Conservation (phyloP, 331 rosid genomes). For the Pyrus hybrid region DNA sequence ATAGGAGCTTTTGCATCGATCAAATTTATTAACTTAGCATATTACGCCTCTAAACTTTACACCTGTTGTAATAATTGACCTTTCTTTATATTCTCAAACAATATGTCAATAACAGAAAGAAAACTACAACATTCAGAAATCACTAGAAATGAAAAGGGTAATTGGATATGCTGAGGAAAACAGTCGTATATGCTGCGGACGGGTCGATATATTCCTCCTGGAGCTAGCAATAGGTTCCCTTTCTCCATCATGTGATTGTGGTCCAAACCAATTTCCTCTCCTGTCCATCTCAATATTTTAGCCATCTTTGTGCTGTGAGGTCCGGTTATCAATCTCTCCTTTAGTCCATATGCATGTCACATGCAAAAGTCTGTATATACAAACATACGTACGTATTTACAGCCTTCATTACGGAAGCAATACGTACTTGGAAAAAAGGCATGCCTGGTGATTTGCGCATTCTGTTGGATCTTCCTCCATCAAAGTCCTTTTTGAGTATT, state of each 20-base stretch:
- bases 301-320: neutral
- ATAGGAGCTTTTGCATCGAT: too few relatives aligned
- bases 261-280: conserved; percentile 6
- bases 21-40: too few relatives aligned
- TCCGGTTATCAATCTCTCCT: neutral
- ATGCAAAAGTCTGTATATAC: neutral
- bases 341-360: neutral
- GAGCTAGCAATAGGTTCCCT: neutral
- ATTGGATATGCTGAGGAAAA: conserved; percentile 9
- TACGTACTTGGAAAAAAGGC: neutral
- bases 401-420: neutral
- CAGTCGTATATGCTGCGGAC: conserved; percentile 22
- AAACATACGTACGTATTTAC: neutral
- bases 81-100: neutral
- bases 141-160: neutral
- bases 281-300: neutral
- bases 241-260: conserved; percentile 15
- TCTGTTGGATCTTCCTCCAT: too few relatives aligned
- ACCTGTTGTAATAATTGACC: too few relatives aligned
- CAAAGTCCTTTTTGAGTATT: too few relatives aligned
- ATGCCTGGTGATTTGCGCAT: too few relatives aligned
- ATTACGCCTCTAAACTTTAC: too few relatives aligned
- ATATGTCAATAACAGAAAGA: neutral
- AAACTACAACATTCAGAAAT: neutral
- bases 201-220: conserved; percentile 6